Evolutionary conservation across 768 basidiomycete species (phyloP).

Genomic region (Stropharia rugosoannulata): DNA sequence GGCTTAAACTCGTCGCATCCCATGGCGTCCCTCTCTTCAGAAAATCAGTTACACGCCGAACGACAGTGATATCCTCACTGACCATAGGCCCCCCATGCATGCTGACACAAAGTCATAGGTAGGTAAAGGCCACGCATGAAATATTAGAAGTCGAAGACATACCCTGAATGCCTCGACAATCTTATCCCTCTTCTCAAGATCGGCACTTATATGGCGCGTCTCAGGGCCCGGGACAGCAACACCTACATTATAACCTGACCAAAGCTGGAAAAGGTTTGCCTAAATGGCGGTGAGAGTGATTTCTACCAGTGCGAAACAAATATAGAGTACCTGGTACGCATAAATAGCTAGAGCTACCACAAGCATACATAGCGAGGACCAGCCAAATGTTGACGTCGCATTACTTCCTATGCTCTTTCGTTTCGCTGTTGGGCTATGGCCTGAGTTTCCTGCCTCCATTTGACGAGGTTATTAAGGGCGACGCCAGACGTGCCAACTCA

Average conservation of each 20-base stretch:
- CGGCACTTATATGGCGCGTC: slow-evolving; percentile 11
- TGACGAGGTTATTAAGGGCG: too few relatives aligned
- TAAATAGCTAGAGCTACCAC: slow-evolving; percentile 16
- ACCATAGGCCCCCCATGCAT: slow-evolving; percentile 91
- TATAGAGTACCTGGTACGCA: slow-evolving; percentile 18
- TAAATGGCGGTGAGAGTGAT: not conserved
- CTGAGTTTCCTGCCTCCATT: not conserved
- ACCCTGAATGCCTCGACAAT: slow-evolving; percentile 82
- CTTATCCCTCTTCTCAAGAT: slow-evolving; percentile 54
- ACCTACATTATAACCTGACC: not conserved
- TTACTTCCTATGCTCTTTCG: not conserved
- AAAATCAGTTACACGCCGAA: not conserved
- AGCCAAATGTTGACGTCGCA: slow-evolving; percentile 14
- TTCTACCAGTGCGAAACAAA: not conserved
- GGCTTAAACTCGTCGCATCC: slow-evolving; percentile 94
- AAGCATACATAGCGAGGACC: slow-evolving; percentile 14
- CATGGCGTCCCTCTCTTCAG: slow-evolving; percentile 84
- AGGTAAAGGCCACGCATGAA: too few relatives aligned
- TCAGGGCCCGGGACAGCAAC: not conserved
- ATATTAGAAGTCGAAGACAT: slow-evolving; percentile 15
- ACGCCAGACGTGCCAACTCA: too few relatives aligned
- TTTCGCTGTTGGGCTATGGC: not conserved
- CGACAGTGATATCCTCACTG: slow-evolving; percentile 13
- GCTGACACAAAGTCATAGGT: slow-evolving; percentile 36
- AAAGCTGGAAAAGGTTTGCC: slow-evolving; percentile 9